Conservation (phyloP, 2,329 filamentous ascomycete species). For the Sclerotinia subarctica region DNA sequence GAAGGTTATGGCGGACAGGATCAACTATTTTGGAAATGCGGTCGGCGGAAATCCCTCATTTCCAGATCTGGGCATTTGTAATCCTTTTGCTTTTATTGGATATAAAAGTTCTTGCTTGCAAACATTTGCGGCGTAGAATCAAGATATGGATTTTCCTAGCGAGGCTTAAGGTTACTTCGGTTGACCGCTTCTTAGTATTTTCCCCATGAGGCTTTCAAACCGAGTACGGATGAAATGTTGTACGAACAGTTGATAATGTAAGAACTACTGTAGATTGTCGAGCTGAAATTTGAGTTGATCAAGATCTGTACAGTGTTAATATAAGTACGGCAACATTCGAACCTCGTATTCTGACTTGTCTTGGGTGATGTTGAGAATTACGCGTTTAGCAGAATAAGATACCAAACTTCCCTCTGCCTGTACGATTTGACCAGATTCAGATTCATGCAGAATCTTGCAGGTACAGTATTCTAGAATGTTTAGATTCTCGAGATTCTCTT, state of each 20-base stretch:
- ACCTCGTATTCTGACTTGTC: neutral
- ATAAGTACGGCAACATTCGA: neutral
- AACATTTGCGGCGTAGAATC: neutral
- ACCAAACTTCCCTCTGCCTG: neutral
- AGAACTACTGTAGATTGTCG: neutral
- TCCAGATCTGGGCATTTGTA: neutral
- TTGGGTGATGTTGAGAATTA: neutral
- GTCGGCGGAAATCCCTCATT: conserved; percentile 6
- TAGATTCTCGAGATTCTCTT: neutral
- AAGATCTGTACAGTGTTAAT: neutral
- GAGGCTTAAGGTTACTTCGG: neutral
- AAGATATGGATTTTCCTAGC: neutral
- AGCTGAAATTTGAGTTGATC: neutral
- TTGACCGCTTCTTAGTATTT: neutral
- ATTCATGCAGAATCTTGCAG: conserved; percentile 20
- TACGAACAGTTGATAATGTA: neutral
- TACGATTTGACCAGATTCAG: conserved; percentile 15
- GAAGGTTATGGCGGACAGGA: neutral
- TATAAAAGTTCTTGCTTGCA: neutral
- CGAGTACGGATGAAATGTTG: neutral
- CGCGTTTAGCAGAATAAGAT: neutral
- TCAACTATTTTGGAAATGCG: neutral
- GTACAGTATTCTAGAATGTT: neutral
- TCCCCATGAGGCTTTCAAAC: neutral
- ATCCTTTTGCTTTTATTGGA: neutral